phyloP scores from a whole-genome alignment of 2,329 filamentous ascomycete species.

The Verticillium tricorpus region DNA sequence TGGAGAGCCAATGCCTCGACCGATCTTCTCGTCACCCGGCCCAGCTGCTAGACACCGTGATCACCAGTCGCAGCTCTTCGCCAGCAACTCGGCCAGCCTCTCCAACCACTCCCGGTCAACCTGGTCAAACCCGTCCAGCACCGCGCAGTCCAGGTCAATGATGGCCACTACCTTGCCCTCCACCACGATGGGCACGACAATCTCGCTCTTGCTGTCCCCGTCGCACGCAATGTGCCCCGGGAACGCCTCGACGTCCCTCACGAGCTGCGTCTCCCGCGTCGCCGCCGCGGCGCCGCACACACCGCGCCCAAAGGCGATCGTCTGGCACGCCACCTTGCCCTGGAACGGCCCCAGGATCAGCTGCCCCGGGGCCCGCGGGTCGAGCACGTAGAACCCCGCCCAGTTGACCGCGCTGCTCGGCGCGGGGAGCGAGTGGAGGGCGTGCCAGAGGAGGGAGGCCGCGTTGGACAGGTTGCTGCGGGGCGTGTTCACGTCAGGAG shows the following conservation, averaged over 20 bases:
- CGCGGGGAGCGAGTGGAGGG: conserved; percentile 64
- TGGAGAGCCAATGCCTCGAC: background rate
- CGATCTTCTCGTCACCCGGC: background rate
- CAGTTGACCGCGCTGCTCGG: conserved; percentile 71
- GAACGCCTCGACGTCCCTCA: conserved; percentile 67
- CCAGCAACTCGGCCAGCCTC: conserved; percentile 56
- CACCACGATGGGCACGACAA: conserved; percentile 70
- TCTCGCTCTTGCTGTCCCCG: conserved; percentile 69
- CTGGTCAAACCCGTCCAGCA: conserved; percentile 61
- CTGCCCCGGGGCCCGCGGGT: conserved; percentile 41
- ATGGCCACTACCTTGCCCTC: conserved; percentile 59
- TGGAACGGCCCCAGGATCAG: conserved; percentile 78
- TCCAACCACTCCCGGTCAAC: conserved; percentile 64
- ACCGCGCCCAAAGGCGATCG: conserved; percentile 66
- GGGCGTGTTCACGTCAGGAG: background rate
- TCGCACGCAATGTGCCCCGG: conserved; percentile 82
- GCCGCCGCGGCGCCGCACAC: conserved; percentile 71
- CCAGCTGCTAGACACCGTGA: background rate
- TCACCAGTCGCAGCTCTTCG: conserved; percentile 62
- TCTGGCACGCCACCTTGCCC: conserved; percentile 76
- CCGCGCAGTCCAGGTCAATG: conserved; percentile 75
- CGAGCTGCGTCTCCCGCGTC: conserved; percentile 57
- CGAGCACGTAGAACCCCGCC: conserved; percentile 73
- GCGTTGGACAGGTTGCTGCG: conserved; percentile 71
- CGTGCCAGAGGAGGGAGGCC: conserved; percentile 74